Conservation (phyloP, 208 protist species). For the Angomonas deanei region DNA sequence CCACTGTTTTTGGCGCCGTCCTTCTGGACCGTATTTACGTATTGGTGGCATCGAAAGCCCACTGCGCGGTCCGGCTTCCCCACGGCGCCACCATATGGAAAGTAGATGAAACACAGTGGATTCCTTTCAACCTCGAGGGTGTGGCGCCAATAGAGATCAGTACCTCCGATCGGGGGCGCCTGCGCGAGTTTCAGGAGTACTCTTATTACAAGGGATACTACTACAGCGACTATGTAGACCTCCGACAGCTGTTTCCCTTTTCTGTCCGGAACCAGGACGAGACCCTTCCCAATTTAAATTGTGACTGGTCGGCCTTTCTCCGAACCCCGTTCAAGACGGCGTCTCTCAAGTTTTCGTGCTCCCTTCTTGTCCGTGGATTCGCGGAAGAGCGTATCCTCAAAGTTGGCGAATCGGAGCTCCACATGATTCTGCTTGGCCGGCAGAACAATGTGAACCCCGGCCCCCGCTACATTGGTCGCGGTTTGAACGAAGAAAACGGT, state of each 20-base stretch:
- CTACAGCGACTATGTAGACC: slow-evolving; percentile 69
- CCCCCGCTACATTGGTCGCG: slow-evolving; percentile 72
- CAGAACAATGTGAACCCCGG: slow-evolving; percentile 82
- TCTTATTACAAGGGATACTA: slow-evolving; percentile 73
- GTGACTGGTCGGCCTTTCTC: slow-evolving; percentile 73
- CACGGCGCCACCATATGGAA: slow-evolving; percentile 44
- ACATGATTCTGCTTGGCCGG: slow-evolving; percentile 58
- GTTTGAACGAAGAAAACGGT: slow-evolving; percentile 64
- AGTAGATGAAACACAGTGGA: slow-evolving; percentile 66
- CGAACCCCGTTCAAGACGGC: slow-evolving; percentile 37
- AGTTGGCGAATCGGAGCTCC: slow-evolving; percentile 36
- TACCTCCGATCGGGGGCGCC: slow-evolving; percentile 37
- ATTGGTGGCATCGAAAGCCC: slow-evolving; percentile 54
- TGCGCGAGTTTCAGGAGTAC: slow-evolving; percentile 68
- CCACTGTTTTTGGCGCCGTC: slow-evolving; percentile 67
- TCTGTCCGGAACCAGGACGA: slow-evolving; percentile 7
- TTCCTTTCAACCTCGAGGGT: slow-evolving; percentile 60
- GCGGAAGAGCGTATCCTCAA: slow-evolving; percentile 37
- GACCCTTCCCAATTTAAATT: slow-evolving; percentile 38
- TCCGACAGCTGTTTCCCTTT: slow-evolving; percentile 78
- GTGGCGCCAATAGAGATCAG: slow-evolving; percentile 44
- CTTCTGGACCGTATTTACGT: slow-evolving; percentile 75
- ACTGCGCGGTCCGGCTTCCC: slow-evolving; percentile 35
- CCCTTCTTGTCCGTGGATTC: slow-evolving; percentile 70
- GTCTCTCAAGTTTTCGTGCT: slow-evolving; percentile 39